Evolutionary conservation across 2,329 filamentous ascomycete genomes (phyloP).

Genomic region (Talaromyces sp.): DNA sequence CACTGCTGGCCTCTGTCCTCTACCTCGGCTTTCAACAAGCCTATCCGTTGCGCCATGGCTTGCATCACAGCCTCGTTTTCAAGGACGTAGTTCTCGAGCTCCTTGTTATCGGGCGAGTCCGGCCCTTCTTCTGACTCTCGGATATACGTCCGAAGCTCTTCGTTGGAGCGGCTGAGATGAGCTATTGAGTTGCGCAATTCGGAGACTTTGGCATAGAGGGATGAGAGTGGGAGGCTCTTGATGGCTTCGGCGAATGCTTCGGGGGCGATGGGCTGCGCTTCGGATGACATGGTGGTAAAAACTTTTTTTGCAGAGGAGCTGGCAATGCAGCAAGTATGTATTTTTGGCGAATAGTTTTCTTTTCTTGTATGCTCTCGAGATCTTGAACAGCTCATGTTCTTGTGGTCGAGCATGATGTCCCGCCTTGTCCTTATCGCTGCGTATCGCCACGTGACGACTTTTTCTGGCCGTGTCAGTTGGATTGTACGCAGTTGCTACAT

Average conservation of each 20-base stretch:
- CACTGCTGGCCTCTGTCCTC: constrained; percentile 51
- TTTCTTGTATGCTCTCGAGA: neutral
- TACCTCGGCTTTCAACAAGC: constrained; percentile 46
- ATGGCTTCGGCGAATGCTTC: constrained; percentile 51
- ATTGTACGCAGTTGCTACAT: too few relatives aligned
- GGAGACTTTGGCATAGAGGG: constrained; percentile 55
- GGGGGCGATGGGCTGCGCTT: constrained; percentile 44
- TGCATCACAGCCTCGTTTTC: constrained; percentile 55
- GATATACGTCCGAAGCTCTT: constrained; percentile 48
- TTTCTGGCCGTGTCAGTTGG: neutral
- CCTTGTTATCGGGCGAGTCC: constrained; percentile 41
- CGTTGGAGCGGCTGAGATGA: constrained; percentile 54
- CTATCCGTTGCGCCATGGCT: constrained; percentile 51
- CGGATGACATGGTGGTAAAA: constrained; percentile 41
- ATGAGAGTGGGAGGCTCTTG: constrained; percentile 50
- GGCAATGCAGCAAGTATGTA: neutral
- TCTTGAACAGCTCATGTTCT: neutral
- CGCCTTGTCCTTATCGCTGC: neutral
- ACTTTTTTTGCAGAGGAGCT: neutral
- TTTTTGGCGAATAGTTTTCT: neutral
- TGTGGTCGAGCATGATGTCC: neutral
- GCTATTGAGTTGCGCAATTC: constrained; percentile 56
- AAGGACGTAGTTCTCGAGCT: constrained; percentile 35
- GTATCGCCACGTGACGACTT: neutral
- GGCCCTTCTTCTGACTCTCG: constrained; percentile 28